Base-by-base conservation (phyloP, 208 protist genomes). In the Trichomonas vaginalis region DNA sequence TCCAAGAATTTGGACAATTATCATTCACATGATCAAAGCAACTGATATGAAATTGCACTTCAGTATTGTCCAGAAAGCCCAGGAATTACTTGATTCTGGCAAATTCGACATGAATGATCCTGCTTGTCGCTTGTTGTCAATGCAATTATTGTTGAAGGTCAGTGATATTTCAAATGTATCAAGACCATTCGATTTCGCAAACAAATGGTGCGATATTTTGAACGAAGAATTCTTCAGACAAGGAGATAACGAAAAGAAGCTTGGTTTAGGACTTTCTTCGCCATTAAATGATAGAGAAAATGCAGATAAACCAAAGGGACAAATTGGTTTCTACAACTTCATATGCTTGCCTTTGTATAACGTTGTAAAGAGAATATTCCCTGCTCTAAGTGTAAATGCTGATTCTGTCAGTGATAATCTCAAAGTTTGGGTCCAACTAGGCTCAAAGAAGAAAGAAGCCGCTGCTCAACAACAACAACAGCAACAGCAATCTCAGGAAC, bases 31-130 rank as follows among this genome's bases (percentile, higher is more conserved):
- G 49, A 97, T 98, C 35, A 95, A 97, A 2, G 95, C 97, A 17
- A 98, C 97, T 0, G 97, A 97, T 95, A 97, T 97, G 96, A 40
- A 37, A 12, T 42, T 95, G 14, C 97, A 97, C 96, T 96, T 97
- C 49, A 79, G 80, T 23, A 51, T 97, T 14, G 48, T 96, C 8
- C 27, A 83, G 79, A 37, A 83, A 12, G 79, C 12, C 35, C 49
- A 37, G 96, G 79, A 83, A 42, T 12, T 83, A 4, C 79, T 83
- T 17, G 79, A 83, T 42, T 0, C 27, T 0, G 37, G 37, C 35
- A 37, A 37, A 83, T 83, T 37, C 35, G 35, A 37, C 15, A 42
- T 37, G 21, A 42, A 83, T 42, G 79, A 83, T 37, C 35, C 27
- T 42, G 79, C 17, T 17, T 45, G 27, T n/a, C 14, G 79, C 35